Conservation (phyloP, 2,329 filamentous ascomycete species). For the Dothideomycetidae sp. region DNA sequence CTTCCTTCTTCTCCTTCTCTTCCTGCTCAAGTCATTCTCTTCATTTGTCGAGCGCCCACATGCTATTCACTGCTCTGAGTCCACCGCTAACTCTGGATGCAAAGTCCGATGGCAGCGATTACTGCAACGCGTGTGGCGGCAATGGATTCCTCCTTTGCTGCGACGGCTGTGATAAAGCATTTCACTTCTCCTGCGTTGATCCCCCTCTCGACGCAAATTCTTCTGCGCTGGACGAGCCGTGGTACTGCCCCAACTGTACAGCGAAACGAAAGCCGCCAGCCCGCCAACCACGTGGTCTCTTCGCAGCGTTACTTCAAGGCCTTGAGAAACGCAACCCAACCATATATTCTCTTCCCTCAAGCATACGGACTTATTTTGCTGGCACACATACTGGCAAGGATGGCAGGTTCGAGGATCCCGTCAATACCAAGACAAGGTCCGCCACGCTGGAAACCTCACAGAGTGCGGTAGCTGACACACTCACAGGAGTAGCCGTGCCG, state of each 20-base stretch:
- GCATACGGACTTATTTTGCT: conserved; percentile 62
- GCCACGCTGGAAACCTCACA: conserved; percentile 20
- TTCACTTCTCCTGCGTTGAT: conserved; percentile 80
- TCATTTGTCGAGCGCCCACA: no score
- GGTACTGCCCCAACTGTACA: conserved; percentile 68
- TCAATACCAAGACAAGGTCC: conserved; percentile 44
- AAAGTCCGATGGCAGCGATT: conserved; percentile 62
- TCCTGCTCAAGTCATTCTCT: conserved; percentile 2
- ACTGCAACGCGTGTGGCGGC: conserved; percentile 73
- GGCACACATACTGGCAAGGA: conserved; percentile 62
- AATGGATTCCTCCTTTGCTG: conserved; percentile 82
- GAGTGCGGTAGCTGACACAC: no score
- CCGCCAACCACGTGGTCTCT: conserved; percentile 34
- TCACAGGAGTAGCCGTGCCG: conserved; percentile 18
- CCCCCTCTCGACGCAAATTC: conserved; percentile 49
- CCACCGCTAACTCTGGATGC: conserved; percentile 27
- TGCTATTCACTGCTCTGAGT: conserved; percentile 14
- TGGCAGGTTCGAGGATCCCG: conserved; percentile 65
- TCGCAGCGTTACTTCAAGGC: conserved; percentile 49
- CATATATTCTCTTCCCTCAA: conserved; percentile 45
- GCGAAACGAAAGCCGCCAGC: conserved; percentile 25
- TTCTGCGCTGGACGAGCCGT: conserved; percentile 46
- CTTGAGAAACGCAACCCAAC: conserved; percentile 23
- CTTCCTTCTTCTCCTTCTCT: conserved; percentile 17
- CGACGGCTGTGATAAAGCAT: conserved; percentile 79